A percentile compares a stretch with the other conserved stretches of the same genome.
phyloP scores from a whole-genome alignment of 2,329 filamentous ascomycete species.

The Fonsecaea erecta region DNA sequence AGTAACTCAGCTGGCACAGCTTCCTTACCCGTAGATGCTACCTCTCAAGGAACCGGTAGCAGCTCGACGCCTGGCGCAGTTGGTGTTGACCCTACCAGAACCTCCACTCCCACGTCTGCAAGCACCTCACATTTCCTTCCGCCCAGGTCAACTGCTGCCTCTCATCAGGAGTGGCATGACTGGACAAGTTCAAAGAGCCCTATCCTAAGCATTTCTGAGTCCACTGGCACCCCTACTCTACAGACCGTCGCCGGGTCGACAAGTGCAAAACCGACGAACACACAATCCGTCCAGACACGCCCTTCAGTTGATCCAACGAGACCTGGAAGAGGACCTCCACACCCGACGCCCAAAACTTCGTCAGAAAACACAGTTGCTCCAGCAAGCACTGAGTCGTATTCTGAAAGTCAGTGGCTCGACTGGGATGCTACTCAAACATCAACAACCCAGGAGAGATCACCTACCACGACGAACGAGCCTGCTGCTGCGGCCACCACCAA shows the following conservation, averaged over 20 bases:
- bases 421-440: background rate
- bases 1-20: background rate
- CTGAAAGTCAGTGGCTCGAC: conserved; percentile 2
- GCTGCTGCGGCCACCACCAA: background rate
- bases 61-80: background rate
- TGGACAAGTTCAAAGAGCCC: background rate
- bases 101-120: background rate
- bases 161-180: background rate
- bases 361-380: background rate
- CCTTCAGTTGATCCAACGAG: too few relatives aligned
- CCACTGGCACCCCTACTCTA: too few relatives aligned
- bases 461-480: background rate
- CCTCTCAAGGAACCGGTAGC: background rate
- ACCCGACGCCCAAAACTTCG: too few relatives aligned
- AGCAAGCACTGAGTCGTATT: background rate
- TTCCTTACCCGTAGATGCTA: background rate
- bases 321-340: too few relatives aligned
- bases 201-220: too few relatives aligned
- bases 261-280: too few relatives aligned
- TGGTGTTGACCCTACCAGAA: background rate
- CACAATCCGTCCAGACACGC: too few relatives aligned
- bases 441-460: background rate
- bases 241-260: too few relatives aligned
- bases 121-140: background rate
- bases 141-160: background rate